Conservation (phyloP, 2,329 filamentous ascomycete genomes). For the Verticillium nubilum region DNA sequence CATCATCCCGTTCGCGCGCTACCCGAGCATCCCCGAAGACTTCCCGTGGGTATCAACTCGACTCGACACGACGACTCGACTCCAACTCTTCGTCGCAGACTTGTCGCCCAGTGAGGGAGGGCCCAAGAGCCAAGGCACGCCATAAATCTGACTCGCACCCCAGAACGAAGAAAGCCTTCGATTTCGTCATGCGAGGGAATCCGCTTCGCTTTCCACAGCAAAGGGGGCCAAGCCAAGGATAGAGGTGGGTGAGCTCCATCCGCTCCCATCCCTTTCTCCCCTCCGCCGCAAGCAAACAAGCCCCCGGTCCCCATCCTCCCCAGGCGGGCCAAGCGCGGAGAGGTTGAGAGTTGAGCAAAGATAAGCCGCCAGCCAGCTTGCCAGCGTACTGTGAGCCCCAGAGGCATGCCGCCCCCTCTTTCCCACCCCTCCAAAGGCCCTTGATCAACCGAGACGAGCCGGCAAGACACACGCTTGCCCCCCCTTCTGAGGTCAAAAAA, state of each 20-base stretch:
- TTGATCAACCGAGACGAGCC: no score
- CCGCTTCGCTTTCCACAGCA: no score
- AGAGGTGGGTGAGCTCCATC: background rate
- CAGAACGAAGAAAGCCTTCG: background rate
- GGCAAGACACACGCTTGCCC: no score
- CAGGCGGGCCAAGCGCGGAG: background rate
- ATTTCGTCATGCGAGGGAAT: background rate
- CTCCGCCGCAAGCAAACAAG: background rate
- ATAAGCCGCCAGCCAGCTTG: background rate
- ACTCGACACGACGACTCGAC: background rate
- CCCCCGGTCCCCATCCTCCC: background rate
- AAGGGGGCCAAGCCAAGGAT: no score
- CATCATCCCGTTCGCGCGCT: background rate
- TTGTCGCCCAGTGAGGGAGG: background rate
- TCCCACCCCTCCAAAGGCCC: background rate
- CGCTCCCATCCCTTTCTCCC: background rate
- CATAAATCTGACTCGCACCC: background rate
- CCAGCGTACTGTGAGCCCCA: no score
- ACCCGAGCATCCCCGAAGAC: background rate
- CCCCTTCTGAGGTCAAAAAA: no score
- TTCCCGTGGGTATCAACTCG: background rate
- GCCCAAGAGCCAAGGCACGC: background rate
- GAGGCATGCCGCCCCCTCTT: background rate
- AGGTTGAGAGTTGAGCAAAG: background rate
- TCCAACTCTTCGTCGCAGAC: background rate